Percentiles rank a stretch among this genome's conserved stretches.
Conservation (phyloP, 1,284 basidiomycete genomes). For the Boletus chippewaensis region DNA sequence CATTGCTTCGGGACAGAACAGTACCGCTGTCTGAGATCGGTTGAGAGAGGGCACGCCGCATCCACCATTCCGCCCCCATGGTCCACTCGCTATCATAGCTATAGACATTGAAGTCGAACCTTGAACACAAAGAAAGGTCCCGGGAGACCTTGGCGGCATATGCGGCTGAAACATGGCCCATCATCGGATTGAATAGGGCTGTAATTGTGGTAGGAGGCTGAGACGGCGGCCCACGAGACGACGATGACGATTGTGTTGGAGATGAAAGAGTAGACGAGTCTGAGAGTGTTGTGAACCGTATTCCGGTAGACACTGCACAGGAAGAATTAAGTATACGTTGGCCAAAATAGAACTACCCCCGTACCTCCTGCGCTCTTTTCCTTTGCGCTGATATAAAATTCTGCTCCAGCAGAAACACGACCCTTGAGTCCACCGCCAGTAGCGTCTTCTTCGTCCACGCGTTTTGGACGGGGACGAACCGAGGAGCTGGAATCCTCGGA, state of each 20-base stretch:
- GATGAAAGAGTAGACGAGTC: conserved; percentile 65
- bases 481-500: conserved; percentile 24
- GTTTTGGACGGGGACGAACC: conserved; percentile 37
- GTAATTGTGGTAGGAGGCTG: conserved; percentile 92
- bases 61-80: conserved; percentile 93
- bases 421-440: conserved; percentile 87
- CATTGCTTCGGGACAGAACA: background rate
- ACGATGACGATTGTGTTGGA: conserved; percentile 40
- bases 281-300: conserved; percentile 87
- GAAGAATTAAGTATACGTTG: conserved; percentile 5
- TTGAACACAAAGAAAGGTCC: conserved; percentile 82
- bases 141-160: conserved; percentile 85
- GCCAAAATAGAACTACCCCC: background rate
- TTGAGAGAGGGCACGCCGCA: conserved; percentile 43
- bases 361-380: conserved; percentile 88
- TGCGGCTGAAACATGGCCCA: conserved; percentile 88
- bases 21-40: conserved; percentile 10
- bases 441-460: conserved; percentile 85
- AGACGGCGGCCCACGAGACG: conserved; percentile 37
- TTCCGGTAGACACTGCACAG: conserved; percentile 77
- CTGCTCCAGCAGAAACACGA: conserved; percentile 86
- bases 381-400: conserved; percentile 89
- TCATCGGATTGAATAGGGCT: conserved; percentile 92
- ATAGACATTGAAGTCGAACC: conserved; percentile 96
- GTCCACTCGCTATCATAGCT: conserved; percentile 96